Evolutionary conservation across 2,329 filamentous ascomycete genomes (phyloP).

Genomic region (Microsporum audouinii): DNA sequence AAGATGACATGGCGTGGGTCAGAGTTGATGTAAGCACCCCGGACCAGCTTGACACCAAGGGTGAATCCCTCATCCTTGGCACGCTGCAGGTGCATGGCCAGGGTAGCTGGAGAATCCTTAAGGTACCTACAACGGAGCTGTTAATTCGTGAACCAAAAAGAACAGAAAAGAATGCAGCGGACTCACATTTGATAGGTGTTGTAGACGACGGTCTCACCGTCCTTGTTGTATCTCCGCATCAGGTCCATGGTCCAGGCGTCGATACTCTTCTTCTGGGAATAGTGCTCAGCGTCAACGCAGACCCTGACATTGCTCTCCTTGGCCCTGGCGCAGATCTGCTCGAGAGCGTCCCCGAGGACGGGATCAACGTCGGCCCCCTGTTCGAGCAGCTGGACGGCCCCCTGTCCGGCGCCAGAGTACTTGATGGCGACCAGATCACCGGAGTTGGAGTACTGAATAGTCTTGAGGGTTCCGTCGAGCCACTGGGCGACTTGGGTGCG

Average conservation of each 20-base stretch:
- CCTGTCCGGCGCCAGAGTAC: conserved; percentile 60
- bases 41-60: conserved; percentile 42
- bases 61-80: conserved; percentile 40
- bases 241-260: conserved; percentile 43
- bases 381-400: conserved; percentile 13
- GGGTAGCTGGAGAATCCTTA: conserved; percentile 36
- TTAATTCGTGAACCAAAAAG: background rate
- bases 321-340: conserved; percentile 15
- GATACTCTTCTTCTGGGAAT: conserved; percentile 41
- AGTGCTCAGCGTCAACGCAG: conserved; percentile 45
- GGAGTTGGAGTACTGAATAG: conserved; percentile 41
- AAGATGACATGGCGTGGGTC: conserved; percentile 38
- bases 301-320: conserved; percentile 28
- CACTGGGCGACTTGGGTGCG: conserved; percentile 33
- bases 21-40: conserved; percentile 43
- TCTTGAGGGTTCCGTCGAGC: conserved; percentile 43
- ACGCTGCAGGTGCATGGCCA: conserved; percentile 36
- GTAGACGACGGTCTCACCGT: conserved; percentile 42
- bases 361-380: conserved; percentile 11
- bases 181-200: conserved; percentile 41
- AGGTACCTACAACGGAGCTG: conserved; percentile 25
- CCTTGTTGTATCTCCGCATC: conserved; percentile 42
- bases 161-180: background rate
- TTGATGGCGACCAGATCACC: conserved; percentile 44
- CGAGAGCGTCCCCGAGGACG: conserved; percentile 13